phyloP scores from a whole-genome alignment of 2,329 filamentous ascomycete species.

The Akanthomyces muscarius region DNA sequence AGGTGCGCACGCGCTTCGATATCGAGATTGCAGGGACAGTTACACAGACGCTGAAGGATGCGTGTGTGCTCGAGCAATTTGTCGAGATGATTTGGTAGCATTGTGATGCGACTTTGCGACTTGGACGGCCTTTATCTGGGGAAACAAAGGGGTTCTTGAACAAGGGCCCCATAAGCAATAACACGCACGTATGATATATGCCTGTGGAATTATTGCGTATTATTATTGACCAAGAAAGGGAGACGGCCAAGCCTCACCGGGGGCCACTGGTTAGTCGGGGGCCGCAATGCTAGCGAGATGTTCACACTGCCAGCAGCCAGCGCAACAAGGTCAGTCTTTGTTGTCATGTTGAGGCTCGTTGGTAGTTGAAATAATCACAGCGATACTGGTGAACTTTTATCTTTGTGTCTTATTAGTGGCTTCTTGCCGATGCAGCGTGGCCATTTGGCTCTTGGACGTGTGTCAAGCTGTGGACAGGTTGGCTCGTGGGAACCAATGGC shows the following conservation, averaged over 20 bases:
- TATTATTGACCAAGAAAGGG: neutral
- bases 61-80: neutral
- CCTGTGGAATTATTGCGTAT: neutral
- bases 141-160: neutral
- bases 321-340: neutral
- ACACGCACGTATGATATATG: neutral
- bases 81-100: neutral
- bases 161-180: neutral
- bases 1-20: neutral
- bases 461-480: neutral
- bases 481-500: neutral
- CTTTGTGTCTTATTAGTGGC: neutral
- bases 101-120: neutral
- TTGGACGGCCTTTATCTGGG: neutral
- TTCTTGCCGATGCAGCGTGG: neutral
- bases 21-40: constrained; percentile 2
- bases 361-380: neutral
- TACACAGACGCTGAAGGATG: neutral
- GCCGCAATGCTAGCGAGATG: neutral
- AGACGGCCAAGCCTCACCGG: neutral
- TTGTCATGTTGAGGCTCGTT: neutral
- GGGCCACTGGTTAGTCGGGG: neutral
- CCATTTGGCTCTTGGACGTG: neutral
- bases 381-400: neutral
- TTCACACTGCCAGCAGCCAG: too few species aligned